Base-by-base conservation (phyloP, 2,329 filamentous ascomycete genomes). In the Torrubiellomyces zombiae region DNA sequence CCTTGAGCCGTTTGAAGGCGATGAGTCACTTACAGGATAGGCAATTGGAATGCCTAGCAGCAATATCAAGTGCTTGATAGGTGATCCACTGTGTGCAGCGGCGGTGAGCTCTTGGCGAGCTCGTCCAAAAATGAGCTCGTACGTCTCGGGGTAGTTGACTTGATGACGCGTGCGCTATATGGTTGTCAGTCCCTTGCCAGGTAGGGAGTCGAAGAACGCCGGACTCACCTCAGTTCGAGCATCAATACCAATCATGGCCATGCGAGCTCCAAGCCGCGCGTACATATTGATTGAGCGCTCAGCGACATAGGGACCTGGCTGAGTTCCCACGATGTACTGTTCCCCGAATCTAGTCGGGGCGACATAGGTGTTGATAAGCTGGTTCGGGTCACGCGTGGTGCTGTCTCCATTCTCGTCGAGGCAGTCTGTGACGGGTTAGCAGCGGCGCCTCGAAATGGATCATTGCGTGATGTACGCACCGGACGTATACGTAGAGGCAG, bases 81-180 rank as follows among this genome's bases (percentile, higher is more conserved):
- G 80, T 13, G 79, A 71, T 28, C 76, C 77, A 3, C 55, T 66
- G 33, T 42, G 65, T 44, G 54, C 76, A 49, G 47, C 83, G 54
- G 49, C 76, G 52, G 29, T 58, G 48, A 98, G 70, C 44, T 95
- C 81, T 20, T 62, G 54, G 34, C 75, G 65, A 16, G 86, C 62
- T 20, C 83, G 69, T 29, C 73, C 60, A 45, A 94, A 93, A 13
- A 95, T 70, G 21, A 76, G 53, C 27, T 91, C 73, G 42, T 92
- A 93, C 0, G 83, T 93, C 42, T 85, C 78, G 23, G 83, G 76
- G 40, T 93, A 94, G 55, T 94, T 94, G 52, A 95, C 73, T 51
- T 93, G 83, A 42, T 91, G 82, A 18, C 86, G 71, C 7, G 86
- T 94, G 14, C 85, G 78, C 65, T 63, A 21, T 14, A 14, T 8